Percentiles rank a stretch among this genome's conserved stretches.
Conservation (phyloP, 73 alveolate species). For the Stentor roeselii region DNA sequence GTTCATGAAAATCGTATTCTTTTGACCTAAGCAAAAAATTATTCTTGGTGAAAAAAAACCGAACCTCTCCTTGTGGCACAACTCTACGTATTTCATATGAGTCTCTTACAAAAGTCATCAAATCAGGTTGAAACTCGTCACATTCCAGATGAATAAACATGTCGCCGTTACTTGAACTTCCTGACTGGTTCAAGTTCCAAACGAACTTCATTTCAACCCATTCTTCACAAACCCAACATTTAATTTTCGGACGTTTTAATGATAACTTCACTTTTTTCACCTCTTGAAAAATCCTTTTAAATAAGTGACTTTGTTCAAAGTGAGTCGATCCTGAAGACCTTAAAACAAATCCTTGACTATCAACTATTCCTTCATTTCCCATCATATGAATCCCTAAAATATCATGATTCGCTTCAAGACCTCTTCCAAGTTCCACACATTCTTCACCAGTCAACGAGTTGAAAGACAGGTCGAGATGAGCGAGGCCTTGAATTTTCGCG, state of each 20-base stretch:
- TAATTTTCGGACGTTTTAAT: background rate
- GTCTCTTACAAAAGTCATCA: background rate
- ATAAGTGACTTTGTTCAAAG: background rate
- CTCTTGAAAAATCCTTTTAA: background rate
- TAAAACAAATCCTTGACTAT: background rate
- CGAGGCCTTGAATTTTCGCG: background rate
- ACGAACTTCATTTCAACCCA: background rate
- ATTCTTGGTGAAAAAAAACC: slow-evolving; percentile 26
- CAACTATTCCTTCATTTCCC: background rate
- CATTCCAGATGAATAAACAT: slow-evolving; percentile 21
- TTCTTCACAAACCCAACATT: slow-evolving; percentile 24
- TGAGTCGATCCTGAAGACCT: background rate
- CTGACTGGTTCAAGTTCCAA: background rate
- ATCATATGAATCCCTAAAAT: background rate
- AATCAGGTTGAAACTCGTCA: background rate
- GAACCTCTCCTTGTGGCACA: background rate
- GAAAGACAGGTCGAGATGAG: slow-evolving; percentile 25
- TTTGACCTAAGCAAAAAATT: slow-evolving; percentile 52
- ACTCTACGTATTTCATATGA: background rate
- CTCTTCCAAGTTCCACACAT: background rate
- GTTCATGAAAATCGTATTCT: background rate
- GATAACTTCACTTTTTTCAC: background rate
- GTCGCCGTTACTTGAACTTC: background rate
- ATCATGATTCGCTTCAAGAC: background rate
- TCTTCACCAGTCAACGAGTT: background rate